These are phyloP conservation scores for Fusarium albidum DNA, from an alignment of 2,329 filamentous ascomycete species.

Conservation along the genomic window DNA sequence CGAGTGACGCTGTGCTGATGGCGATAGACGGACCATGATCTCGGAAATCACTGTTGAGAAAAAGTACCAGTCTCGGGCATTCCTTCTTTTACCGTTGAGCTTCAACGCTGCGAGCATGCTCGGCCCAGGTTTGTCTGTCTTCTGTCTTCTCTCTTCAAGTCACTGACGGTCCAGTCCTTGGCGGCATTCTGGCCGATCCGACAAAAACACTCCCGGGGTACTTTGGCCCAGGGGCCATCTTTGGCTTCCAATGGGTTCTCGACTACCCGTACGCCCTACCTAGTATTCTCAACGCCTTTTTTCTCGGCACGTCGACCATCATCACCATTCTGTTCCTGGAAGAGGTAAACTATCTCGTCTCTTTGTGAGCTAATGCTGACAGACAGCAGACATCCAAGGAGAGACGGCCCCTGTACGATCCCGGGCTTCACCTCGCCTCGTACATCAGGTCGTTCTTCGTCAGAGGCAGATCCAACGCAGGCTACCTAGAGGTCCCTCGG, in stretches of 20 bases:
- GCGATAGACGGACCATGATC: slow-evolving; percentile 55
- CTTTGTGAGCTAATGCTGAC: slow-evolving; percentile 4
- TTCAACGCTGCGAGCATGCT: slow-evolving; percentile 57
- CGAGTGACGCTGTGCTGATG: slow-evolving; percentile 12
- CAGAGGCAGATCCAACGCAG: slow-evolving; percentile 38
- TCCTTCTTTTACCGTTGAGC: slow-evolving; percentile 57
- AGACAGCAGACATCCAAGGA: slow-evolving; percentile 54
- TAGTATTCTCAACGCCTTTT: slow-evolving; percentile 70
- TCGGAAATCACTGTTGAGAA: slow-evolving; percentile 58
- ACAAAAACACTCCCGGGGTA: slow-evolving; percentile 66
- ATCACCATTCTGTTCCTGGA: slow-evolving; percentile 71
- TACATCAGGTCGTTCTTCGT: slow-evolving; percentile 44
- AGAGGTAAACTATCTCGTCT: slow-evolving; percentile 55
- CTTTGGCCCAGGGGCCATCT: slow-evolving; percentile 66
- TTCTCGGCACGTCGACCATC: slow-evolving; percentile 63
- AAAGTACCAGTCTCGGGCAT: slow-evolving; percentile 57
- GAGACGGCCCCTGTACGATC: slow-evolving; percentile 55
- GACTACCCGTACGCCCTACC: slow-evolving; percentile 75
- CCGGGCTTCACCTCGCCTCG: slow-evolving; percentile 49
- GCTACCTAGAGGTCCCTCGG: slow-evolving; percentile 43
- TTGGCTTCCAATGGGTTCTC: slow-evolving; percentile 71
- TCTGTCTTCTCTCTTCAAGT: neutral
- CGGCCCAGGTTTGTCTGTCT: slow-evolving; percentile 49
- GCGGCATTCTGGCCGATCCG: slow-evolving; percentile 74
- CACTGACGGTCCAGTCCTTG: slow-evolving; percentile 54